Base-by-base conservation (phyloP, 768 basidiomycete species). In the Mycena albidolilacea region DNA sequence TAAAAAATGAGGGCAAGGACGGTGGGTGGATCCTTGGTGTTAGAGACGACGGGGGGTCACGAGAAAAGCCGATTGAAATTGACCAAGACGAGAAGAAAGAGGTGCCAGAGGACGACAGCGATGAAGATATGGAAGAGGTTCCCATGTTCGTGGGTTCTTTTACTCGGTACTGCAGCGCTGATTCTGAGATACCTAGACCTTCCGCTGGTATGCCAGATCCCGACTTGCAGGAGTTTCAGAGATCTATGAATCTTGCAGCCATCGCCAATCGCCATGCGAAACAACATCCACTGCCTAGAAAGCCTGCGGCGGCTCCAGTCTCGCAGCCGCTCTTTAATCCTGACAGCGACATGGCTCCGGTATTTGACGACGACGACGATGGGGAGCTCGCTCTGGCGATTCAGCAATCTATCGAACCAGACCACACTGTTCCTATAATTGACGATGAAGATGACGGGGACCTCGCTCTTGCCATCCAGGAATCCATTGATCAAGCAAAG, bases 1-100 rank as follows among this genome's bases (percentile, higher is more conserved):
- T 99, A 70, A 97, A 97, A 85, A 97, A 98, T 77, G 92, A 95
- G 74, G 92, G 93, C 43, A 90, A 84, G 17, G 91, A 89, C 23
- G 97, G 97, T 2, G 98, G 98, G 1, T 99, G 98, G 97, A 91
- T 97, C 50, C 85, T 99, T 19, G 97, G 97, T 5, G 92, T 98
- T 52, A 87, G 94, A 60, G 95, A 98, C 76, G 90, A 94, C 64
- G 96, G 97, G 63, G 96, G 97, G 19, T 95, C 94, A 8, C 87
- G 86, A 70, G 87, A 90, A 61, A 95, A 95, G 75, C 97, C 97
- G 7, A 98, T 98, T 70, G 89, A 92, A 66, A 89, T 98, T 67
- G 95, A 97, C 77, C 88, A 88, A 50, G 90, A 92, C 17, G 77
- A 79, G 17, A 69, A 79, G 21, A 68, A 80, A 54, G 78, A 74